Evolutionary conservation across 2,329 filamentous ascomycete species (phyloP).

Genomic region (Monascus ruber): DNA sequence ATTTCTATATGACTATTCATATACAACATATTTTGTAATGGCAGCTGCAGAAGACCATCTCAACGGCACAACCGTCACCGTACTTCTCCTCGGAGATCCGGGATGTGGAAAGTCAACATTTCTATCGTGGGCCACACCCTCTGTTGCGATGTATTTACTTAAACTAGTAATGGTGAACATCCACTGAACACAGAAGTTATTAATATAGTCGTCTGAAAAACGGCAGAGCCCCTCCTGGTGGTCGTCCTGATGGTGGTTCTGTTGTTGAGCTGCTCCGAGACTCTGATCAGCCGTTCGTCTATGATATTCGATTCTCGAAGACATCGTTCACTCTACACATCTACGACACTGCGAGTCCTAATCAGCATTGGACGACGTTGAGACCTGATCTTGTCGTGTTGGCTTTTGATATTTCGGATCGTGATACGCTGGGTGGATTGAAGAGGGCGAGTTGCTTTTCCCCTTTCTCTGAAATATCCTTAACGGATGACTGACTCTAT

Average conservation of each 20-base stretch:
- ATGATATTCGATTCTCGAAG: constrained; percentile 46
- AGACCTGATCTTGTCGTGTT: constrained; percentile 45
- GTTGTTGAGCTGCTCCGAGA: constrained; percentile 38
- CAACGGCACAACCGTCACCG: constrained; percentile 15
- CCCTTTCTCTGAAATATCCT: background rate
- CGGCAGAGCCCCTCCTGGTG: constrained; percentile 11
- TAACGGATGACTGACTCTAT: background rate
- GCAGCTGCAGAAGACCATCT: background rate
- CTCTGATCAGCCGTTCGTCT: constrained; percentile 47
- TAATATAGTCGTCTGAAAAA: constrained; percentile 10
- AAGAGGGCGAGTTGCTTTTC: constrained; percentile 19
- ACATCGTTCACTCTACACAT: constrained; percentile 45
- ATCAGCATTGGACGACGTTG: constrained; percentile 45
- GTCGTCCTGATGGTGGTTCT: constrained; percentile 17
- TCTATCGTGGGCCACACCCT: constrained; percentile 40
- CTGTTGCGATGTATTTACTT: too few species aligned
- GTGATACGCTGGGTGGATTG: constrained; percentile 38
- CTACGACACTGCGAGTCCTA: constrained; percentile 46
- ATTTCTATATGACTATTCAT: too few species aligned
- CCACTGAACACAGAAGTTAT: too few species aligned
- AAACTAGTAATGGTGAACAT: too few species aligned
- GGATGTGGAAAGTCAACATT: constrained; percentile 54
- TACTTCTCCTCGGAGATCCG: constrained; percentile 48
- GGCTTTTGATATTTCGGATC: constrained; percentile 48
- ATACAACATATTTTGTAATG: constrained; percentile 1